Conservation (phyloP, 2,329 filamentous ascomycete genomes). For the Talaromyces verruculosus region DNA sequence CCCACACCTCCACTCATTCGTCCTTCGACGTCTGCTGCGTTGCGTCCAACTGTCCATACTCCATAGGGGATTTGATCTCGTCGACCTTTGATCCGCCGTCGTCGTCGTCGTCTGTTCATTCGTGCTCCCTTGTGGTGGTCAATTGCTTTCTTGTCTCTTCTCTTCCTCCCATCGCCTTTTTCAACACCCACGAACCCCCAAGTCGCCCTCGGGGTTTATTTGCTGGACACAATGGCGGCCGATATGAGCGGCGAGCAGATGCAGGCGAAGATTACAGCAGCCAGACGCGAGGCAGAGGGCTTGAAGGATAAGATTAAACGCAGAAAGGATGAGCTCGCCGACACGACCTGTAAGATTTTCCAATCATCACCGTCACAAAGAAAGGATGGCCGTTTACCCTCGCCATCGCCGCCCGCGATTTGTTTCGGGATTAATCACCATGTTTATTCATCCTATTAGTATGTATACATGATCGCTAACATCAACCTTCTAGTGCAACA, state of each 20-base stretch:
- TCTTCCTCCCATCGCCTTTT: constrained; percentile 18
- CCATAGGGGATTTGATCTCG: constrained; percentile 6
- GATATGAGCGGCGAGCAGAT: constrained; percentile 61
- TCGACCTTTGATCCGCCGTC: neutral
- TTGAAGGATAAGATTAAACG: constrained; percentile 98
- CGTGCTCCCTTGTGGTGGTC: constrained; percentile 2
- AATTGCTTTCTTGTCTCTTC: constrained; percentile 1
- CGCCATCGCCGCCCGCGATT: neutral
- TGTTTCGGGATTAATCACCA: neutral
- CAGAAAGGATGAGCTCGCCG: constrained; percentile 99
- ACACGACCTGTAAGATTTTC: constrained; percentile 74
- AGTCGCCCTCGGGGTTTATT: constrained; percentile 33
- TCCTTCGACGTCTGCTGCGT: neutral
- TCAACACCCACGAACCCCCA: constrained; percentile 22
- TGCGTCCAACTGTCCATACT: constrained; percentile 2
- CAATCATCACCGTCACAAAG: neutral
- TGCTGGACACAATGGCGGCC: constrained; percentile 40
- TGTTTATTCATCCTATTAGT: neutral
- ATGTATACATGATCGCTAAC: constrained; percentile 5
- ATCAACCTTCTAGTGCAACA: constrained; percentile 67
- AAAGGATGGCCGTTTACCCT: constrained; percentile 42
- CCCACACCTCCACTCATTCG: constrained; percentile 14
- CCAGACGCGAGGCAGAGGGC: constrained; percentile 94
- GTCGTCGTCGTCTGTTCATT: constrained; percentile 7
- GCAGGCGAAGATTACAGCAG: constrained; percentile 89